Conservation (phyloP, 225 moss, liverwort and hornwort species). For the Anthoceros angustus region DNA sequence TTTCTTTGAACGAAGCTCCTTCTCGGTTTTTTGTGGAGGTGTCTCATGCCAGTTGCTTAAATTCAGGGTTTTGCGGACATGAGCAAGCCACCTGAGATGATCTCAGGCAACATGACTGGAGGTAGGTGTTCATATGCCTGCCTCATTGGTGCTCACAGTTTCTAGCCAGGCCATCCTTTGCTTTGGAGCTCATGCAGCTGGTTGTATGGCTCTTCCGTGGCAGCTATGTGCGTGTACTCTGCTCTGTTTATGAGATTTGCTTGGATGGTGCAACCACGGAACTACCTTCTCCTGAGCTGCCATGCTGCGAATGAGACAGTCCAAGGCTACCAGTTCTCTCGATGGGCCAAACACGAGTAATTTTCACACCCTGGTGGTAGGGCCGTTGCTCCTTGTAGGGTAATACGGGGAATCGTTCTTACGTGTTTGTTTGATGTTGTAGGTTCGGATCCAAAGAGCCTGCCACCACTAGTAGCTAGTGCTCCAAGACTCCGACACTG, state of each 20-base stretch:
- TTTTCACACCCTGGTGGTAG: background rate
- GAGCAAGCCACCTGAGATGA: conserved; percentile 82
- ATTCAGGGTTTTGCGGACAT: conserved; percentile 86
- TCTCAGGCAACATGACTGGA: conserved; percentile 98
- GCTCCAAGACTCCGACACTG: too few species aligned
- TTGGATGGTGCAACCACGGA: conserved; percentile 96
- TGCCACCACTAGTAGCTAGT: too few species aligned
- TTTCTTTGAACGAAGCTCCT: too few species aligned
- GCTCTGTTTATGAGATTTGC: conserved; percentile 97
- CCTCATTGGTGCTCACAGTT: too few species aligned
- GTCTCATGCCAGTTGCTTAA: background rate
- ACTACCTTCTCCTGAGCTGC: conserved; percentile 68
- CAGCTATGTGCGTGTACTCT: conserved; percentile 96
- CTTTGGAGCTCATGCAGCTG: too few species aligned
- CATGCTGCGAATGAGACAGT: conserved; percentile 79
- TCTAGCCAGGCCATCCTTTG: too few species aligned
- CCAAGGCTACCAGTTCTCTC: conserved; percentile 77
- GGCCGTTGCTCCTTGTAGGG: too few species aligned
- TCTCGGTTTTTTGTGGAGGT: too few species aligned
- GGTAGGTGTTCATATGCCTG: conserved; percentile 13
- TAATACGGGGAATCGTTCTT: too few species aligned
- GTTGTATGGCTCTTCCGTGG: background rate
- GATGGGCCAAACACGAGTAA: conserved; percentile 29
- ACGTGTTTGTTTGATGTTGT: too few species aligned
- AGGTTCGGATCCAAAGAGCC: too few species aligned